A percentile compares a stretch with the other conserved stretches of the same genome.
Evolutionary conservation across 2,329 filamentous ascomycete species (phyloP).

Genomic region (Chaetomium globosum): DNA sequence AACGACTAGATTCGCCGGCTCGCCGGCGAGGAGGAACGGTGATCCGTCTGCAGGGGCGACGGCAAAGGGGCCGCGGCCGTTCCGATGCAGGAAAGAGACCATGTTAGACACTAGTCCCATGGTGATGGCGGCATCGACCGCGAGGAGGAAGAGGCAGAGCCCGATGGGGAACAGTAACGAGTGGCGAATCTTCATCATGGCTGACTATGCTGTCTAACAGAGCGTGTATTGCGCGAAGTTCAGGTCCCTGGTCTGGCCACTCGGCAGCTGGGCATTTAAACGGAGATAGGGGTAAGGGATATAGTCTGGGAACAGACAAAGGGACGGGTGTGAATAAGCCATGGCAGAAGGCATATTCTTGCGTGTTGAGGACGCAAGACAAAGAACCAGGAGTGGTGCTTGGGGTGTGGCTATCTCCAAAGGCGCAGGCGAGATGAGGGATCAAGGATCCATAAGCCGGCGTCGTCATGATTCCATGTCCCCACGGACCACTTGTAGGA

Average conservation of each 20-base stretch:
- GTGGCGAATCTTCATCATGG: slow-evolving; percentile 10
- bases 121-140: slow-evolving; percentile 46
- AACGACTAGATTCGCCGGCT: slow-evolving; percentile 42
- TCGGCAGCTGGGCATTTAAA: background rate
- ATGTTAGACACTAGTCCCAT: slow-evolving; percentile 46
- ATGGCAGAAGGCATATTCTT: background rate
- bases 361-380: background rate
- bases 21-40: slow-evolving; percentile 38
- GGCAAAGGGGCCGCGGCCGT: slow-evolving; percentile 38
- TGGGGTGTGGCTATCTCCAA: background rate
- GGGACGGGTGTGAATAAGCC: background rate
- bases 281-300: background rate
- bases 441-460: background rate
- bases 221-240: background rate
- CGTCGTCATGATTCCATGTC: background rate
- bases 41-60: slow-evolving; percentile 34
- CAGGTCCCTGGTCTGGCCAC: background rate
- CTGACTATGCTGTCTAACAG: background rate
- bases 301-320: slow-evolving; percentile 7
- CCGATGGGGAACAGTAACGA: slow-evolving; percentile 30
- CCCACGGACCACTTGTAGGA: background rate
- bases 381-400: background rate
- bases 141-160: slow-evolving; percentile 41
- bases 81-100: slow-evolving; percentile 45
- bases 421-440: background rate